Evolutionary conservation across 2,329 filamentous ascomycete genomes (phyloP).

Genomic region (Shiraia sp.): DNA sequence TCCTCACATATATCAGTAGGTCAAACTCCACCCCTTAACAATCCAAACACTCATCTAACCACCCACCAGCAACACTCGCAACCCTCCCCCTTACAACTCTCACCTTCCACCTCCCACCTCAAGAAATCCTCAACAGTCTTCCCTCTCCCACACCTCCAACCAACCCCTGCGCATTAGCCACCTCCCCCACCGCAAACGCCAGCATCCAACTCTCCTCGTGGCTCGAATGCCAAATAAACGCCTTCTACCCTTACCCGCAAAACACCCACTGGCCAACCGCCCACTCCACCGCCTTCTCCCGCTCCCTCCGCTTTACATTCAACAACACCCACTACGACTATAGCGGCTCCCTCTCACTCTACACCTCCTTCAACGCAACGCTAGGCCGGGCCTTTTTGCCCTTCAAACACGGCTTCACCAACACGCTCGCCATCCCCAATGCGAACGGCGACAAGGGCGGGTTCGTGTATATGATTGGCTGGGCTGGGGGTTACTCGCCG

Average conservation of each 20-base stretch:
- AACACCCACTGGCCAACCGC: constrained; percentile 33
- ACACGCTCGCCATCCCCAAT: constrained; percentile 33
- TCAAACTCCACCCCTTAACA: background rate
- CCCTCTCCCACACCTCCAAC: too few relatives aligned
- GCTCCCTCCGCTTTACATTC: constrained; percentile 35
- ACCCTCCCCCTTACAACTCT: background rate
- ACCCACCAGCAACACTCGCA: background rate
- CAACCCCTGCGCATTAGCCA: constrained; percentile 29
- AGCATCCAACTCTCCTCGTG: constrained; percentile 35
- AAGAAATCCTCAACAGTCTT: constrained; percentile 7
- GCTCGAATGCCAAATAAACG: constrained; percentile 38
- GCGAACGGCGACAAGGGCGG: constrained; percentile 36
- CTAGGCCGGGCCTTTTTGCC: constrained; percentile 29
- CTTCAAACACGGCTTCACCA: constrained; percentile 36
- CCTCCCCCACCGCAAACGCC: constrained; percentile 26
- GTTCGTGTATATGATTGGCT: constrained; percentile 38
- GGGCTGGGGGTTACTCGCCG: constrained; percentile 34
- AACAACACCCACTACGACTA: constrained; percentile 39
- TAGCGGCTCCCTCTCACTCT: constrained; percentile 28
- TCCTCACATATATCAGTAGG: constrained; percentile 1
- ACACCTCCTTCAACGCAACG: constrained; percentile 32
- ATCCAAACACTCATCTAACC: background rate
- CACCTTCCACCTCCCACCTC: too few relatives aligned
- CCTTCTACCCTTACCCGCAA: constrained; percentile 38
- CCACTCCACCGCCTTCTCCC: constrained; percentile 28